Conservation (phyloP, 139 green algal genomes). For the Auxenochlorella pyrenoidosa region DNA sequence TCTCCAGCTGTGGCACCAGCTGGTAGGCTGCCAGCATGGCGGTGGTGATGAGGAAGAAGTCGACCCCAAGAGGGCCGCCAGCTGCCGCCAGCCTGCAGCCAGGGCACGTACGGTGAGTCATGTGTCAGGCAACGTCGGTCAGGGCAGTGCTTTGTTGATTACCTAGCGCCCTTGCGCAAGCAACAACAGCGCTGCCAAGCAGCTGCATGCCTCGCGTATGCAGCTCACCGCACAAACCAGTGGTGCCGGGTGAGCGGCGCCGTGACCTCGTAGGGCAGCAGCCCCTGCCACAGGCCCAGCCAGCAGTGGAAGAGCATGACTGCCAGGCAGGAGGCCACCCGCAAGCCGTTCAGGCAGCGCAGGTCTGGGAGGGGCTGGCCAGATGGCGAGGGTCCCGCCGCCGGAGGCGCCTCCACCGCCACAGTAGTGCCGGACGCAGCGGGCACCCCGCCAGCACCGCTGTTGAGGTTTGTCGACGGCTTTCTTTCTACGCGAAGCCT, state of each 20-base stretch:
- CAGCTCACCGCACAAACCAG: neutral
- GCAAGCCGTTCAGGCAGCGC: neutral
- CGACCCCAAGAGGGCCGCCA: neutral
- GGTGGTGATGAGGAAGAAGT: neutral
- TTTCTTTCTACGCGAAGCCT: too few relatives aligned
- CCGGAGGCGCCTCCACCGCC: too few relatives aligned
- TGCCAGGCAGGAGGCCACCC: neutral
- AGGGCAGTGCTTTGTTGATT: too few relatives aligned
- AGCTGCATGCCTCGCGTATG: too few relatives aligned
- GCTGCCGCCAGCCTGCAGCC: neutral
- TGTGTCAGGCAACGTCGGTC: too few relatives aligned
- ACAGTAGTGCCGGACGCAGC: neutral
- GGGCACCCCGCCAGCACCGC: neutral
- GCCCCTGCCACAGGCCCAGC: neutral
- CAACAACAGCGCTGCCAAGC: too few relatives aligned
- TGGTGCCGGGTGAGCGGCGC: neutral
- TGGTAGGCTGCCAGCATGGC: neutral
- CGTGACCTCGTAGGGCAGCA: neutral
- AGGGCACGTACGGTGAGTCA: too few relatives aligned
- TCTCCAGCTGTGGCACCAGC: neutral
- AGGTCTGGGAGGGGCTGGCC: neutral
- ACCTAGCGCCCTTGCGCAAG: too few relatives aligned
- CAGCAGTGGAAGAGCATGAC: neutral
- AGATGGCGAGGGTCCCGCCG: too few relatives aligned
- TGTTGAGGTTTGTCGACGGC: too few relatives aligned